Conservation (phyloP, 805 yeast species). For the Barnettozyma botsteinii region DNA sequence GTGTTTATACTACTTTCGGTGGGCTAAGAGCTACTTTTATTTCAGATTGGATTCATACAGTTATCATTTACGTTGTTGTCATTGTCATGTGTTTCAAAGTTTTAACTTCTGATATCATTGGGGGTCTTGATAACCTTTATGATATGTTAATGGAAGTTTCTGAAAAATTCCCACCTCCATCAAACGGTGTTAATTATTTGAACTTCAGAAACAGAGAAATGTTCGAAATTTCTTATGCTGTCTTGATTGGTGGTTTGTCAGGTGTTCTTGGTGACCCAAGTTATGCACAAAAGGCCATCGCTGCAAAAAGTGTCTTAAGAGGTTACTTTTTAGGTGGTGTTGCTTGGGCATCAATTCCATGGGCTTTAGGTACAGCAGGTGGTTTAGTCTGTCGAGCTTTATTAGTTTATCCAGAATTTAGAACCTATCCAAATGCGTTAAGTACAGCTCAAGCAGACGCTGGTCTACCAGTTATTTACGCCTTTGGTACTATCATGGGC, state of each 20-base stretch:
- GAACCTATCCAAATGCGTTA: conserved; percentile 38
- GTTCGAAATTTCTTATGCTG: conserved; percentile 28
- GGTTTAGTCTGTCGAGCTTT: conserved; percentile 35
- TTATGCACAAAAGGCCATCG: conserved; percentile 39
- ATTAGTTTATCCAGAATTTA: conserved; percentile 27
- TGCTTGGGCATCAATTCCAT: conserved; percentile 34
- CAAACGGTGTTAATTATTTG: conserved; percentile 28
- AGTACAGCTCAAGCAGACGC: conserved; percentile 34
- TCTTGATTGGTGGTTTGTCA: conserved; percentile 28
- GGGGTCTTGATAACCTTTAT: conserved; percentile 40
- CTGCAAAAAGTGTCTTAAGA: conserved; percentile 30
- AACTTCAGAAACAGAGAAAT: conserved; percentile 28
- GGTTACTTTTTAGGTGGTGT: conserved; percentile 36
- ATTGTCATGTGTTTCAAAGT: conserved; percentile 30
- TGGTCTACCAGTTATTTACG: conserved; percentile 38
- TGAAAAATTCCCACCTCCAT: conserved; percentile 25
- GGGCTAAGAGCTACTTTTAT: conserved; percentile 49
- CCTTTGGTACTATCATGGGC: conserved; percentile 35
- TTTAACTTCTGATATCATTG: conserved; percentile 35
- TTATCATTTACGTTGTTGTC: conserved; percentile 36
- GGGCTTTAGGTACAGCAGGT: conserved; percentile 30
- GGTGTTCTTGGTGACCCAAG: conserved; percentile 34
- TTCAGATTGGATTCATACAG: too few species aligned
- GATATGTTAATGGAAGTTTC: conserved; percentile 34
- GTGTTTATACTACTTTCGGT: conserved; percentile 43